A percentile compares a stretch with the other conserved stretches of the same genome.
phyloP scores from a whole-genome alignment of 1,284 basidiomycete species.

The Sporisorium scitamineum region DNA sequence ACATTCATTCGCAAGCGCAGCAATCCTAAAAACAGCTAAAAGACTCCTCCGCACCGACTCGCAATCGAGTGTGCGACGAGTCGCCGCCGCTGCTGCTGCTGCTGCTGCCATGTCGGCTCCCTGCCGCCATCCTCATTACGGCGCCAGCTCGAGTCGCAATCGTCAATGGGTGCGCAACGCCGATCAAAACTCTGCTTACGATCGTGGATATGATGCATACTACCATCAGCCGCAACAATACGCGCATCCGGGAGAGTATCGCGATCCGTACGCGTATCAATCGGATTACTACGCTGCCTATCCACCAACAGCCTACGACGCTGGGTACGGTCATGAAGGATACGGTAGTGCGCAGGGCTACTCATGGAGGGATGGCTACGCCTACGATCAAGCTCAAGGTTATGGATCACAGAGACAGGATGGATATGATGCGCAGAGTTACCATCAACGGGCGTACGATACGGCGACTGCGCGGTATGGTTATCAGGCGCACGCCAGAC shows the following conservation, averaged over 20 bases:
- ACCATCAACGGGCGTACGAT: not conserved
- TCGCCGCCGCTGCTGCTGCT: not conserved
- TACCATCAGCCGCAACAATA: not conserved
- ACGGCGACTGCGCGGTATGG: not conserved
- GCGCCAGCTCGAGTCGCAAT: constrained; percentile 6
- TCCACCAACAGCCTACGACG: not conserved
- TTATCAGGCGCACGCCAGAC: constrained; percentile 6
- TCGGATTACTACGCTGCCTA: constrained; percentile 5
- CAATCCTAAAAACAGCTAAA: not conserved
- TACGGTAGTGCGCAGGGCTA: constrained; percentile 11
- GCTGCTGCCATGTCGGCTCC: constrained; percentile 10
- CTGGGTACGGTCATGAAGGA: constrained; percentile 1
- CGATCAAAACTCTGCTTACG: not conserved
- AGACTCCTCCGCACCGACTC: not conserved
- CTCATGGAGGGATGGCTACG: not conserved
- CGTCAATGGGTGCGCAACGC: constrained; percentile 6
- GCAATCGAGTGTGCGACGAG: not conserved
- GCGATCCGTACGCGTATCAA: not conserved
- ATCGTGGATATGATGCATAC: not conserved
- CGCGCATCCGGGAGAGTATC: constrained; percentile 1
- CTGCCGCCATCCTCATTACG: constrained; percentile 15
- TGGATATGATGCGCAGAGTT: constrained; percentile 5
- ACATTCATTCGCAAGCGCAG: not conserved
- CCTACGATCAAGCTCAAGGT: not conserved
- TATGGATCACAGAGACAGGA: not conserved